These are phyloP conservation scores for Ramalina intermedia DNA, from an alignment of 495 filamentous ascomycete species.

Conservation along the genomic window DNA sequence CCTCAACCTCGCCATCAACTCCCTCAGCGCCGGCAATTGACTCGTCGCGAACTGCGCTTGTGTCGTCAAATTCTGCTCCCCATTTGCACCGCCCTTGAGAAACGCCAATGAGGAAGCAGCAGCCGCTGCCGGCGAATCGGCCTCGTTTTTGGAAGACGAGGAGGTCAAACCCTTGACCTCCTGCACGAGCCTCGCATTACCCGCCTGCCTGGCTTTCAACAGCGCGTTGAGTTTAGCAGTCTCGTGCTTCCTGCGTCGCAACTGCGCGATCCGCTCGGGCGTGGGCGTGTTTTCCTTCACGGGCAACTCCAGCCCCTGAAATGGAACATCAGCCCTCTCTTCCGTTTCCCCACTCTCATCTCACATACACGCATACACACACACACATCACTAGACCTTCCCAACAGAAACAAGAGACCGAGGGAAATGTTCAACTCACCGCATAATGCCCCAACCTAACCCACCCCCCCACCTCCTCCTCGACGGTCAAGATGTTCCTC, in stretches of 20 bases:
- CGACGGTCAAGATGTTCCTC: conserved; percentile 74
- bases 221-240: conserved; percentile 64
- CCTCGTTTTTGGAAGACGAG: not conserved
- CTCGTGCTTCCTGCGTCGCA: conserved; percentile 66
- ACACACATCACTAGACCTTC: not conserved
- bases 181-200: conserved; percentile 57
- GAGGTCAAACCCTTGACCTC: conserved; percentile 46
- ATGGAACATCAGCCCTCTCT: not conserved
- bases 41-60: conserved; percentile 66
- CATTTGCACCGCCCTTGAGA: not conserved
- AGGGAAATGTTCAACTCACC: conserved; percentile 28
- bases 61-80: conserved; percentile 40
- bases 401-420: not conserved
- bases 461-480: conserved; percentile 56
- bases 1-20: conserved; percentile 46
- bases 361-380: not conserved
- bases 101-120: conserved; percentile 3
- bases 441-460: conserved; percentile 78
- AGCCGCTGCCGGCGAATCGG: not conserved
- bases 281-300: conserved; percentile 30
- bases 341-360: not conserved
- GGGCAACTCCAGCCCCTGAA: conserved; percentile 11
- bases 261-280: conserved; percentile 45
- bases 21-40: conserved; percentile 65
- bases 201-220: conserved; percentile 57